phyloP scores from a whole-genome alignment of 495 filamentous ascomycete genomes.

The Beverwykella pulmonaria region DNA sequence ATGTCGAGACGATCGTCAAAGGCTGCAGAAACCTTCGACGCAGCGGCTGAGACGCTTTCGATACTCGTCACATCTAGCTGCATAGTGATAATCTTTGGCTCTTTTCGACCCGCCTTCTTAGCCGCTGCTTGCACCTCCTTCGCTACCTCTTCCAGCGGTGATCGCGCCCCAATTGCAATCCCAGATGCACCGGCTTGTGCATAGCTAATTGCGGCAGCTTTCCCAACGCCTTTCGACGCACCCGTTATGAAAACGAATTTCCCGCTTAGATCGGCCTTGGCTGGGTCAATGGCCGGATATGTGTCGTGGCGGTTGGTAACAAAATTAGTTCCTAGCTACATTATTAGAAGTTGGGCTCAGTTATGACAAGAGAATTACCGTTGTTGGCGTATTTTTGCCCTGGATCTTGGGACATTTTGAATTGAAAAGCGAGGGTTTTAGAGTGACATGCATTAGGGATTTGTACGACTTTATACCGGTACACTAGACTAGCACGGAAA shows the following conservation, averaged over 20 bases:
- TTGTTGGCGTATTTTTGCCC: slow-evolving; percentile 6
- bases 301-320: slow-evolving; percentile 30
- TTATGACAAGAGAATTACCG: neutral
- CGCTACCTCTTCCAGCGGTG: slow-evolving; percentile 41
- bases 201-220: slow-evolving; percentile 34
- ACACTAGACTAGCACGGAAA: too few species aligned
- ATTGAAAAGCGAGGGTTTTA: neutral
- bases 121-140: slow-evolving; percentile 48
- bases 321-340: neutral
- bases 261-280: slow-evolving; percentile 32
- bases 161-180: slow-evolving; percentile 51
- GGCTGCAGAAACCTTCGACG: slow-evolving; percentile 35
- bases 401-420: slow-evolving; percentile 9
- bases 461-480: too few species aligned
- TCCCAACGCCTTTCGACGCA: slow-evolving; percentile 40
- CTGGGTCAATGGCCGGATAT: slow-evolving; percentile 41
- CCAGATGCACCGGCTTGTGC: slow-evolving; percentile 38
- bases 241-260: slow-evolving; percentile 41
- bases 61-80: slow-evolving; percentile 51
- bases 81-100: slow-evolving; percentile 50
- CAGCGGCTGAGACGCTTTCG: slow-evolving; percentile 47
- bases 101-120: slow-evolving; percentile 41
- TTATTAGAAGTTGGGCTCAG: neutral
- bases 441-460: too few species aligned
- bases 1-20: slow-evolving; percentile 53